Base-by-base conservation (phyloP, 805 yeast genomes). In the Wickerhamiella kurtzmanii region DNA sequence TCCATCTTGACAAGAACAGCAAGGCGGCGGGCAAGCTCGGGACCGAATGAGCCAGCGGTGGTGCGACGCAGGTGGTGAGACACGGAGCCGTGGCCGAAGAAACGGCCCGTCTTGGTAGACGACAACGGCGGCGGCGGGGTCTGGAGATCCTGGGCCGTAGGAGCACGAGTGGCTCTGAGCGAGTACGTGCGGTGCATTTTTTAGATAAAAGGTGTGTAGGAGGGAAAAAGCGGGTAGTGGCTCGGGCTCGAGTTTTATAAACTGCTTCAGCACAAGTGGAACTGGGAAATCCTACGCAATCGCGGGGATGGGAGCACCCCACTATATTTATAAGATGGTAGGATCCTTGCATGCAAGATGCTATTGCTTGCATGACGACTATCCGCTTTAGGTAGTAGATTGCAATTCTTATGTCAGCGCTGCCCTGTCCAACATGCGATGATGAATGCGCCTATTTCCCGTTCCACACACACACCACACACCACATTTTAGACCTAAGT, bases 151-250 rank as follows among this genome's bases (percentile, higher is more conserved):
- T 95, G 77, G 50, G 97, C 97, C 48, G 98, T 88, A 52, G 98
- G 98, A 37, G 96, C 97, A 69, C 95, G 83, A 48, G 81, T 67
- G 59, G 87, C 80, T 77, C 98, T 87, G 69, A 89, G 75, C 35
- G 98, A 89, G 71, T 92, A 92, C 44, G 98, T 89, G 80, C 96
- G 83, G 76, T 89, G 96, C 98, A 92, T 92, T 47, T 47, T 57
- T 44, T 21, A 20, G 41, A 8, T 9, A 38, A 20, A 38, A 4
- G 9, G 13, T 9, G 8, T 5, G n/a, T 8, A 13, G 4, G 16
- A 38, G 41, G 41, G 16, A 20, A 17, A 5, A 38, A 8, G 20
- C 5, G 43, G n/a, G n/a, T n/a, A n/a, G n/a, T n/a, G n/a, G n/a
- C n/a, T n/a, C n/a, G n/a, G n/a, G n/a, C n/a, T n/a, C n/a, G n/a